Percentiles rank a stretch among this genome's conserved stretches.
Conservation (phyloP, 345 rosid genomes). For the Eucalyptus guilfoylei region DNA sequence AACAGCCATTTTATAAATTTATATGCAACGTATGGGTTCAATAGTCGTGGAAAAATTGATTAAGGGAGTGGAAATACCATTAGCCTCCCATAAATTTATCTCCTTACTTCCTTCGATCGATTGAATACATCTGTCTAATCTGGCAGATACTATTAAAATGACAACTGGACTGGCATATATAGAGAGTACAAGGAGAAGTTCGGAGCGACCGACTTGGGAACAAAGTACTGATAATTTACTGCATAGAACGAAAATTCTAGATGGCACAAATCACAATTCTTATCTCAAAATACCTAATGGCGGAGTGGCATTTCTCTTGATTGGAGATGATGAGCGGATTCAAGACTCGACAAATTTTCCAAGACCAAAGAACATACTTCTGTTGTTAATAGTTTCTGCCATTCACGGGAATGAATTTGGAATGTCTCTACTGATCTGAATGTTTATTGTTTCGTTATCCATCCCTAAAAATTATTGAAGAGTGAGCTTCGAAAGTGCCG, state of each 20-base stretch:
- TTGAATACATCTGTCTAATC: not conserved
- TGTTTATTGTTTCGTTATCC: too few relatives aligned
- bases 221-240: not conserved
- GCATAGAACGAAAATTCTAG: not conserved
- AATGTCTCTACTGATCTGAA: too few relatives aligned
- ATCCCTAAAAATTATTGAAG: too few relatives aligned
- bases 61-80: not conserved
- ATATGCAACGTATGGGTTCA: not conserved
- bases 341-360: not conserved
- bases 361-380: conserved; percentile 27
- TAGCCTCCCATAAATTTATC: not conserved
- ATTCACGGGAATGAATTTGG: too few relatives aligned
- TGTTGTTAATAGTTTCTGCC: conserved; percentile 35
- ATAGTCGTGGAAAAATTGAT: not conserved
- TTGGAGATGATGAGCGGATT: not conserved
- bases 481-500: too few relatives aligned
- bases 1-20: not conserved
- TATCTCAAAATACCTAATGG: not conserved
- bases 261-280: not conserved
- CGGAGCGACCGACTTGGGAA: not conserved
- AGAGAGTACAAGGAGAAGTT: not conserved
- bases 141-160: not conserved
- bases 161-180: not conserved
- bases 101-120: not conserved
- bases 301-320: not conserved